Evolutionary conservation across 768 basidiomycete genomes (phyloP), one percentile per base, ranked within the genome.

Genomic region (Pleurotus eryngii): DNA sequence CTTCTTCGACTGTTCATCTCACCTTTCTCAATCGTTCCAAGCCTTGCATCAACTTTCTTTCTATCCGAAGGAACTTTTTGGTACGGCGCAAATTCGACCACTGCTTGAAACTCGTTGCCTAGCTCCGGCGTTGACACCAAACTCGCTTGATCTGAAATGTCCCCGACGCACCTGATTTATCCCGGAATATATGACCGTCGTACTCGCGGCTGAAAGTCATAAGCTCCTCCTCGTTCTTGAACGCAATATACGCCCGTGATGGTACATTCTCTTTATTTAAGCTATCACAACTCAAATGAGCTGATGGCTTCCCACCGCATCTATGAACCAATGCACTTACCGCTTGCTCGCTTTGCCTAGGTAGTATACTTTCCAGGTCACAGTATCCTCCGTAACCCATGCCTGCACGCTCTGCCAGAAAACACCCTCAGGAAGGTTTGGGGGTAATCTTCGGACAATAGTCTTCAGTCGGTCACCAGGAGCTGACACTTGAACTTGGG

Each of bases 21-120:
- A 89, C 95, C 95, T 74, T 90, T 85, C 63, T 95, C 93, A 55
- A 99, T 96, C 0, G 95, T 96, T 0, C 83, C 92, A 62, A 86
- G 87, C 20, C 93, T 78, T 37, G 81, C 81, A 64, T 99, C 96
- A 0, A 70, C 68, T 72, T 96, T 98, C 72, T 74, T 76, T 70
- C 85, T 86, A 70, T 89, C 85, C 0, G 80, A 66, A 0, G 95
- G 92, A 9, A 89, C 72, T 67, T 94, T 97, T 69, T 94, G 95
- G 61, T 89, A 92, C 4, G 95, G 93, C 0, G 97, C 90, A 65
- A 90, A 98, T 71, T 99, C 96, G 5, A 99, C 94, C 3, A 97
- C 77, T 1, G 92, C 95, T 49, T 87, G 80, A 2, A 85, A 91
- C 67, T 96, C 92, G 64, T 87, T 89, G 14, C 96, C 96, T 96